Percentiles rank a stretch among this genome's conserved stretches.
Evolutionary conservation across 208 protist species (phyloP).

Genomic region (Trypanosomatidae sp.): DNA sequence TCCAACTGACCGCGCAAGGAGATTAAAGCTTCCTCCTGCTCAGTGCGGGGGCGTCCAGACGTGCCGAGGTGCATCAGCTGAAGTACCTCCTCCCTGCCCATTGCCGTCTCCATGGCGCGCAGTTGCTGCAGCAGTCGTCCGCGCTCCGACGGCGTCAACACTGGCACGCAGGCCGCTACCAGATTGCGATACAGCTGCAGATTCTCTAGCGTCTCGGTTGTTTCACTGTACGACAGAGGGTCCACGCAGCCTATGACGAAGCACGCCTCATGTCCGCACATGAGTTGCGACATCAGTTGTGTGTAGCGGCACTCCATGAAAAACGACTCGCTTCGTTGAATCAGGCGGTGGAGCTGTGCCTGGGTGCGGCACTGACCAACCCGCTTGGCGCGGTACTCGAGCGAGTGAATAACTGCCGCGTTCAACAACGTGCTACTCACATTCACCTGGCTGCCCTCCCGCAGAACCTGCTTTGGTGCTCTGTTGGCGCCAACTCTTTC

Average conservation of each 20-base stretch:
- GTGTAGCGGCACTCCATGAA: conserved; percentile 93
- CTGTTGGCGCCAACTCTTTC: conserved; percentile 78
- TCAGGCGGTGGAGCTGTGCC: conserved; percentile 65
- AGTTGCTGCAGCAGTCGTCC: conserved; percentile 71
- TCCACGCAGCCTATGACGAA: conserved; percentile 86
- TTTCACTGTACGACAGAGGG: conserved; percentile 72
- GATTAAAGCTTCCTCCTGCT: conserved; percentile 81
- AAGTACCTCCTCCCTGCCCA: conserved; percentile 57
- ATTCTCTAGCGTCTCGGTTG: conserved; percentile 83
- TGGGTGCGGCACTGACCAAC: conserved; percentile 31
- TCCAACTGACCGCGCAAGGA: conserved; percentile 48
- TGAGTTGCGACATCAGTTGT: conserved; percentile 85
- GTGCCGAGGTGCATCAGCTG: conserved; percentile 42
- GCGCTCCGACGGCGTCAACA: conserved; percentile 70
- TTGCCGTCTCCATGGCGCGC: conserved; percentile 52
- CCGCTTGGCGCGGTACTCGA: conserved; percentile 76
- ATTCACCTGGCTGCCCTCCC: conserved; percentile 73
- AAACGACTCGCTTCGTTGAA: conserved; percentile 82
- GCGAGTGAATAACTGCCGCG: conserved; percentile 80
- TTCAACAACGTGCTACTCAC: conserved; percentile 81
- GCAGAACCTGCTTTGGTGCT: conserved; percentile 44
- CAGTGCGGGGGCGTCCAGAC: conserved; percentile 75
- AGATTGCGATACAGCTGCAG: conserved; percentile 85
- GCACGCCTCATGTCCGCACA: conserved; percentile 83
- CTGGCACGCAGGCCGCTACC: conserved; percentile 48